phyloP scores from a whole-genome alignment of 352 stramenopile genomes.

The Pythium brassicae region DNA sequence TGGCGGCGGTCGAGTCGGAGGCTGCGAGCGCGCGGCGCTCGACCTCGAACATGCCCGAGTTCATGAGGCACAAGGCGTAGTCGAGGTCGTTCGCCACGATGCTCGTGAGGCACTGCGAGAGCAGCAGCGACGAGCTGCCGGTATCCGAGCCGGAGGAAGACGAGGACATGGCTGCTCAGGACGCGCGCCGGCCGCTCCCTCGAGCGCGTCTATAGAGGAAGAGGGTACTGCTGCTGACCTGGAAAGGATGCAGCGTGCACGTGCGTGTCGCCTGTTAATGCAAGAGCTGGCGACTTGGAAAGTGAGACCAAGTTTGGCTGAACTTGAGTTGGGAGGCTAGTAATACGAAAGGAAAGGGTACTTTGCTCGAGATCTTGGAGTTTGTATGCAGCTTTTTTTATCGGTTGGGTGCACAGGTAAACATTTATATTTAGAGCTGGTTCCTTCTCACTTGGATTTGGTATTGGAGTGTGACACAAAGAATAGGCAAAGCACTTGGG shows the following conservation, averaged over 20 bases:
- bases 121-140: conserved; percentile 12
- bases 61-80: conserved; percentile 64
- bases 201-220: neutral
- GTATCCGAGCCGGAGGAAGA: conserved; percentile 14
- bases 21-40: conserved; percentile 6
- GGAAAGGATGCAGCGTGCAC: no score
- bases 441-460: neutral
- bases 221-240: no score
- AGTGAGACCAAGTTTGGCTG: no score
- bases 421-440: neutral
- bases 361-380: neutral
- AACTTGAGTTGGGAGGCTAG: no score
- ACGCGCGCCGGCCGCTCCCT: no score
- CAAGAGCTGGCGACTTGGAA: no score
- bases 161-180: neutral
- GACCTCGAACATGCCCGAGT: conserved; percentile 54
- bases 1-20: conserved; percentile 2
- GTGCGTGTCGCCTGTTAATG: no score
- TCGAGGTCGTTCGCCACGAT: conserved; percentile 31
- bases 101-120: conserved; percentile 32
- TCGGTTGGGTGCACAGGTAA: neutral
- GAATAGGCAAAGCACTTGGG: neutral
- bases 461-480: neutral
- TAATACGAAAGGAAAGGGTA: no score
- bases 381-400: neutral